Conservation (phyloP, 306 rosid genomes). For the Medicago truncatula region DNA sequence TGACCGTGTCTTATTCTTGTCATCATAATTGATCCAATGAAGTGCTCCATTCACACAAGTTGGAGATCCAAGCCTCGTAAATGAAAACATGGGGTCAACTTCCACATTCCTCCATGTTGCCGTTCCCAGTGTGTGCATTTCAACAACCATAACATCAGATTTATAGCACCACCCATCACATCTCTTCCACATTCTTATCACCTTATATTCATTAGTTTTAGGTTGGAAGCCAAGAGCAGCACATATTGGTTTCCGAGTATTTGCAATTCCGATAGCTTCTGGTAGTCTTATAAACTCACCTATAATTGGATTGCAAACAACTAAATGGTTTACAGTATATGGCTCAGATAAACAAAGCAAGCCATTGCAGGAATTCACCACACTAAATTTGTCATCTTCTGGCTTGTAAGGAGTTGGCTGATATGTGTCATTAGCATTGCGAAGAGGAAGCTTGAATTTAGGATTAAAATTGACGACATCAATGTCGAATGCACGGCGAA, state of each 20-base stretch:
- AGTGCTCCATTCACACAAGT: neutral
- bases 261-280: neutral
- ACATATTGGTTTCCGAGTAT: neutral
- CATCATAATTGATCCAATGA: neutral
- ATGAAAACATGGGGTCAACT: neutral
- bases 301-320: constrained; percentile 43
- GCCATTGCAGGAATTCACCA: constrained; percentile 46
- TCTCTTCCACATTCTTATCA: neutral
- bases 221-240: neutral
- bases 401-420: neutral
- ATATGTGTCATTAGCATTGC: neutral
- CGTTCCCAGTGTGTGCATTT: neutral
- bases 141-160: neutral
- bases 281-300: constrained; percentile 43
- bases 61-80: neutral
- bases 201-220: neutral
- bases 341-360: constrained; percentile 41
- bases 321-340: neutral
- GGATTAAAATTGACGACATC: neutral
- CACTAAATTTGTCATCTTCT: neutral
- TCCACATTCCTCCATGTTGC: neutral
- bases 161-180: neutral
- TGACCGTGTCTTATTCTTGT: neutral
- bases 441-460: neutral
- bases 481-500: too few species aligned